Evolutionary conservation across 352 stramenopile genomes (phyloP), one percentile per base, ranked within the genome.

Genomic region (Phytophthora vignae): DNA sequence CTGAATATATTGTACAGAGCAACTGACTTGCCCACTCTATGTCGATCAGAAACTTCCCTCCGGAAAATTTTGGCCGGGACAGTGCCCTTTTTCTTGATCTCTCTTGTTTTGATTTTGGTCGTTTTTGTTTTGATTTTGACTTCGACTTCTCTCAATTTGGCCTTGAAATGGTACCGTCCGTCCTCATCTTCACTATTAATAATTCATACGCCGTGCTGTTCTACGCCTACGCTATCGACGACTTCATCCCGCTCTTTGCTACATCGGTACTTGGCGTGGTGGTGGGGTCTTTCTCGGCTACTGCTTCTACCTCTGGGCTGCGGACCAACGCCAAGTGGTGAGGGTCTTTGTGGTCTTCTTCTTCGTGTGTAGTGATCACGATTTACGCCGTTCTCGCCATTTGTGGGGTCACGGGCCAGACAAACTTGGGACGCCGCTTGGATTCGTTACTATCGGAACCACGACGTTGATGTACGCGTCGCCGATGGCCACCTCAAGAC

Each of bases 201-300:
- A 77, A 76, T 25, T 71, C 67, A 60, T 77, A 75, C 31, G 61
- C 58, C 4, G 50, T 81, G 64, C 49, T 77, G n/a, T 74, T 79
- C 38, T 90, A 87, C 68, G 75, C 77, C 10, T 85, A 80, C 61
- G 68, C 75, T 21, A 85, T 79, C n/a, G 50, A 80, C 40, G 73
- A 80, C 42, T 79, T 83, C 60, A 68, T 90, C 17, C 82, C 82
- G n/a, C 64, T 87, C 17, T 82, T 85, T 40, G 67, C 64, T 12
- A 85, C 78, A 9, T 83, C 76, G 33, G 65, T 78, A 6, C 55
- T 86, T 6, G 82, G 82, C 1, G 70, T 71, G 7, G 55, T 80
- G 3, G 68, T 82, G 9, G 81, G 71, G 57, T 79, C 2, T 52
- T 77, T n/a, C 72, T 83, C 56, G 66, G 82, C 50, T 75, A 54